Base-by-base conservation (phyloP, 805 yeast genomes). In the Candida tallmaniae region DNA sequence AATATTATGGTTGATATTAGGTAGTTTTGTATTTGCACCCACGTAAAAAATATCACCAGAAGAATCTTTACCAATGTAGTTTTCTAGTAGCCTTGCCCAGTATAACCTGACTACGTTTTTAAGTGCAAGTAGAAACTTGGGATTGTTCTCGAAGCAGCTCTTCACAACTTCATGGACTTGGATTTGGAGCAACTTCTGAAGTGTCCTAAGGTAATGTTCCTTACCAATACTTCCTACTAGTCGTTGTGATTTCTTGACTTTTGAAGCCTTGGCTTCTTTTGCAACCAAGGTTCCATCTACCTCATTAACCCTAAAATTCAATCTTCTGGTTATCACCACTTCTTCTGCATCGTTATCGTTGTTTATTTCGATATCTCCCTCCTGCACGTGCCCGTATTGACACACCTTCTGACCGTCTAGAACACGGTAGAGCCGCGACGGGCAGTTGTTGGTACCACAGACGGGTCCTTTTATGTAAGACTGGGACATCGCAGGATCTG, bases 401-500 rank as follows among this genome's bases (percentile, higher is more conserved):
- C 98, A 90, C 8, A 89, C 80, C 37, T 79, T 72, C 32, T 76
- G 76, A 17, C 98, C 98, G 48, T 83, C 86, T 3, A 77, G 62
- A 20, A 75, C 57, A 32, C 81, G 70, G 76, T 86, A 90, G 32
- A 80, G 70, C 24, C 78, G 62, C 1, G 96, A 83, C 4, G 83
- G 76, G 59, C 98, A 90, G 63, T 90, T 90, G 43, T 83, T 89
- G 2, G 80, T 78, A 1, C 97, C 97, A 69, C 98, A 90, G 4
- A 81, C 60, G 4, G 84, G 81, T 2, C 98, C 97, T 45, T 78
- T 66, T 26, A 70, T 66, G 76, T 79, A 82, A 7, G 38, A 25
- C 25, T 45, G 47, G n/a, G 48, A 44, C 47, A 44, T 44, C n/a
- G n/a, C n/a, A n/a, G n/a, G n/a, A n/a, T n/a, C n/a, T n/a, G n/a